A percentile compares a stretch with the other conserved stretches of the same genome.
phyloP scores from a whole-genome alignment of 2,329 filamentous ascomycete species.

The Mollisiaceae sp. region DNA sequence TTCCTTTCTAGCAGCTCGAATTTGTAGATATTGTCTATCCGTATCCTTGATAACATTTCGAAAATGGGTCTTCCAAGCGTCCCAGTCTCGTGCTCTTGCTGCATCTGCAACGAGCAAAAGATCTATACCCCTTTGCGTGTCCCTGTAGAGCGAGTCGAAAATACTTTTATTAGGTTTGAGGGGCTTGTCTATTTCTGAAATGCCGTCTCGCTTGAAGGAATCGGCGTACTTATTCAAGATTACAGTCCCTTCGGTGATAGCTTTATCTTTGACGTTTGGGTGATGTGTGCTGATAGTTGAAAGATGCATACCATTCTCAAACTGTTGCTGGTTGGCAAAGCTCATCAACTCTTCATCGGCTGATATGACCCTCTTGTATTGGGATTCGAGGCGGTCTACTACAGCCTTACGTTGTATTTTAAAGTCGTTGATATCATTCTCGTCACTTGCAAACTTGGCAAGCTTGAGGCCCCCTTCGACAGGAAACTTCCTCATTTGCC shows the following conservation, averaged over 20 bases:
- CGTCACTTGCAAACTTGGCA: slow-evolving; percentile 12
- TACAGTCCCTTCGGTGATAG: not conserved
- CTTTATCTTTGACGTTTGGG: not conserved
- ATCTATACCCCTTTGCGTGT: not conserved
- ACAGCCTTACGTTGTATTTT: not conserved
- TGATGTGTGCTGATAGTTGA: not conserved
- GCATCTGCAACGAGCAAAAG: not conserved
- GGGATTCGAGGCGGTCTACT: slow-evolving; percentile 7
- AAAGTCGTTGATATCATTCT: slow-evolving; percentile 3
- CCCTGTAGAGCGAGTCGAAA: not conserved
- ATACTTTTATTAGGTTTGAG: not conserved
- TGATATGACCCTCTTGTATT: slow-evolving; percentile 6
- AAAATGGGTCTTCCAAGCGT: not conserved
- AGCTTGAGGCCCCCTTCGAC: slow-evolving; percentile 5
- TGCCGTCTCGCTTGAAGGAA: not conserved
- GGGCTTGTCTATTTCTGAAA: not conserved
- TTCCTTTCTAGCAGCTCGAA: not conserved
- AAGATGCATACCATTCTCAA: not conserved
- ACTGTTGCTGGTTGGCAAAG: not conserved
- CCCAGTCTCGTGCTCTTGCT: not conserved
- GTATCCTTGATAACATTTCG: no score
- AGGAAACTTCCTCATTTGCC: no score
- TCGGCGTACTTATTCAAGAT: not conserved
- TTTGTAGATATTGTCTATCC: not conserved
- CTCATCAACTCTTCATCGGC: not conserved